Percentiles rank a stretch among this genome's conserved stretches.
Evolutionary conservation across 129 eudicot genomes (phyloP).

Genomic region (Heracleum sosnowskyi): DNA sequence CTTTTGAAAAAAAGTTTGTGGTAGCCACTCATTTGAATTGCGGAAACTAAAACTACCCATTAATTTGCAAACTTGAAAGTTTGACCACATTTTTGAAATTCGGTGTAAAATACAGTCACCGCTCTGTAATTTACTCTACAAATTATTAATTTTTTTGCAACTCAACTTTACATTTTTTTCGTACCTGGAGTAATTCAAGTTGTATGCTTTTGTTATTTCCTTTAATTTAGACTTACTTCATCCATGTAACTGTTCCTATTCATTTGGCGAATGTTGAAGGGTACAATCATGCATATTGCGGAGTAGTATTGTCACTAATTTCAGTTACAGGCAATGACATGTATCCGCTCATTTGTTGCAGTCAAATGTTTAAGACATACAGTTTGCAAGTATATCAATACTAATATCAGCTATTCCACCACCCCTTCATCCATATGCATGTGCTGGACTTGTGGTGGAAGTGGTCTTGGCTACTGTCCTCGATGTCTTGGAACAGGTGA

Average conservation of each 20-base stretch:
- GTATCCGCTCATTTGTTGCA: slow-evolving; percentile 20
- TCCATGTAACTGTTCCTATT: background rate
- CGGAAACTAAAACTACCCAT: too few relatives aligned
- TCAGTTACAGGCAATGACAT: background rate
- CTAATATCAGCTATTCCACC: background rate
- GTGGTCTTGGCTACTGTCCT: slow-evolving; percentile 62
- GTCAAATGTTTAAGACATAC: slow-evolving; percentile 55
- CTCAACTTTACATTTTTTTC: background rate
- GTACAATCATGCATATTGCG: background rate
- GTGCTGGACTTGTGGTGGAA: slow-evolving; percentile 79
- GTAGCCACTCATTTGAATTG: too few relatives aligned
- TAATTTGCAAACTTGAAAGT: too few relatives aligned
- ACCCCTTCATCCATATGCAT: slow-evolving; percentile 19
- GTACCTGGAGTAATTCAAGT: background rate
- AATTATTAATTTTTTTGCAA: background rate
- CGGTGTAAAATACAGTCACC: too few relatives aligned
- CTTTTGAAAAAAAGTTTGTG: too few relatives aligned
- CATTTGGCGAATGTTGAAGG: background rate
- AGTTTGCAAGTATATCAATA: background rate
- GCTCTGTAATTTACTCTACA: too few relatives aligned
- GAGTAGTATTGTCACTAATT: background rate
- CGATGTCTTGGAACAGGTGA: slow-evolving; percentile 82
- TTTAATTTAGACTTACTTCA: background rate
- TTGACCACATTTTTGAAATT: too few relatives aligned
- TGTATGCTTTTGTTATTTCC: background rate